Conservation (phyloP, 257 asterid genomes). For the Fraxinus cuspidata region DNA sequence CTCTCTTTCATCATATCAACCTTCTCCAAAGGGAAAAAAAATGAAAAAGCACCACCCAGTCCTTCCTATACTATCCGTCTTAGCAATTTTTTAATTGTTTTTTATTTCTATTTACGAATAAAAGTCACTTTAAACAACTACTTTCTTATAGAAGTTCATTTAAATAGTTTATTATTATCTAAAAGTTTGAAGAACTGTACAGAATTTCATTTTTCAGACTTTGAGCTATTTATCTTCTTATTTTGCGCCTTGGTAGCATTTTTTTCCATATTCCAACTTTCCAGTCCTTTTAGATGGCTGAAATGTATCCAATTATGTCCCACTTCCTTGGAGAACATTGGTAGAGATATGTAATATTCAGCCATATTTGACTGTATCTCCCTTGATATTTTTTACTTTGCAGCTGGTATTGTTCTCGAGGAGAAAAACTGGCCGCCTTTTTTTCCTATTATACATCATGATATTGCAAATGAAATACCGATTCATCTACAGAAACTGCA, state of each 20-base stretch:
- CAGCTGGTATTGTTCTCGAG: slow-evolving; percentile 65
- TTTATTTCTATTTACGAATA: background rate
- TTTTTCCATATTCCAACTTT: background rate
- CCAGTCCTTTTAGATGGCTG: background rate
- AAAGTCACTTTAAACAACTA: background rate
- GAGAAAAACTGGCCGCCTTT: slow-evolving; percentile 30
- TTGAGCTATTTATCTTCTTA: background rate
- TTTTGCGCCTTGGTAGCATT: background rate
- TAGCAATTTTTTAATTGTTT: background rate
- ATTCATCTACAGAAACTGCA: slow-evolving; percentile 34
- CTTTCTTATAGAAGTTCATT: background rate
- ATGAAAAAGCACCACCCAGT: background rate
- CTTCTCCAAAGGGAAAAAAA: background rate
- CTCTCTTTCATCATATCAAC: background rate
- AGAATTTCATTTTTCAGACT: background rate
- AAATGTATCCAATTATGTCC: background rate
- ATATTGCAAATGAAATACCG: slow-evolving; percentile 29
- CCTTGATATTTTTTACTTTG: slow-evolving; percentile 36
- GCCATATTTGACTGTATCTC: background rate
- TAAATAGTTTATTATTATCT: background rate
- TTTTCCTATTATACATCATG: slow-evolving; percentile 30
- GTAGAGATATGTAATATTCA: background rate
- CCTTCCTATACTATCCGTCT: background rate
- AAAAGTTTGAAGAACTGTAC: background rate
- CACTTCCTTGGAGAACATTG: background rate